A percentile compares a stretch with the other conserved stretches of the same genome.
phyloP scores from a whole-genome alignment of 441 rosid genomes.

The Syzygium syzygioides region DNA sequence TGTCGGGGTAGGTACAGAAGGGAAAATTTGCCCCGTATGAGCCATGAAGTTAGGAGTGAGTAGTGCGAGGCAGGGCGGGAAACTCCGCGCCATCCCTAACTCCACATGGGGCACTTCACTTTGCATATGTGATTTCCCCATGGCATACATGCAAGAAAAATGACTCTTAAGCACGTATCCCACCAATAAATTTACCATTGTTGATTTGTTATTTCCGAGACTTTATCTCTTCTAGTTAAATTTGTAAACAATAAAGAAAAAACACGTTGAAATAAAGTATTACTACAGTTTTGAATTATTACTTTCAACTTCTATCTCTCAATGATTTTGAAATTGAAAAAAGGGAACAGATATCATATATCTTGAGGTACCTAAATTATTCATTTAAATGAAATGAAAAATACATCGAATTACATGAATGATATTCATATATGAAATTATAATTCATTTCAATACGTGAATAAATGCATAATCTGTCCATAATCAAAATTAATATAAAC shows the following conservation, averaged over 20 bases:
- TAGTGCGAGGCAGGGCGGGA: not conserved
- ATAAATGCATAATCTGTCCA: too few relatives aligned
- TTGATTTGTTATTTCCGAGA: not conserved
- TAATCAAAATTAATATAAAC: too few relatives aligned
- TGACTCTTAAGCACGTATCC: not conserved
- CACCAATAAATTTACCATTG: not conserved
- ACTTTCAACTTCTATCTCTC: not conserved
- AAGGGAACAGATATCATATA: not conserved
- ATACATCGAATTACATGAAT: not conserved
- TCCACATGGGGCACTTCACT: not conserved
- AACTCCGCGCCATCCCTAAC: not conserved
- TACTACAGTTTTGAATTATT: not conserved
- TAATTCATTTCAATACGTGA: too few relatives aligned
- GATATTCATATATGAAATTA: not conserved
- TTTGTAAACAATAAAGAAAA: not conserved
- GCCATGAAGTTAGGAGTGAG: not conserved
- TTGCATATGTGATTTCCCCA: not conserved
- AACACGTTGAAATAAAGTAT: too few relatives aligned
- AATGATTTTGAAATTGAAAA: not conserved
- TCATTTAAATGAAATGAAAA: not conserved
- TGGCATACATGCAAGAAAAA: not conserved
- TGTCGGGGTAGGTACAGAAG: not conserved
- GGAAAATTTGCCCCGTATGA: not conserved
- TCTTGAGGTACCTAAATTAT: not conserved
- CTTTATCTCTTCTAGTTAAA: not conserved